Conservation (phyloP, 495 filamentous ascomycete species). For the Geoglossum glabrum region DNA sequence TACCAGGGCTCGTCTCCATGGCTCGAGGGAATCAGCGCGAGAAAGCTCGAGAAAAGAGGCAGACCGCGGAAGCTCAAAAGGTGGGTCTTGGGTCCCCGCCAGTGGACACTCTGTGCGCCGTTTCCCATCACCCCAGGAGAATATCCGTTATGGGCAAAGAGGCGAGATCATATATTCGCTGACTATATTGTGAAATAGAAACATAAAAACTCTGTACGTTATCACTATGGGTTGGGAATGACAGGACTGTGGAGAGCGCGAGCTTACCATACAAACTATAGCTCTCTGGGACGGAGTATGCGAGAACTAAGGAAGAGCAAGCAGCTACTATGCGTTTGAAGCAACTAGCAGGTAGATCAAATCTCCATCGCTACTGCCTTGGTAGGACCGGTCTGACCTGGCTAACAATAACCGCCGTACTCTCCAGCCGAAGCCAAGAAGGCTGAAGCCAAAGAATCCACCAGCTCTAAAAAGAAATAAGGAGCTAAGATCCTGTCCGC, state of each 20-base stretch:
- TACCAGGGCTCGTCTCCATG: slow-evolving; percentile 29
- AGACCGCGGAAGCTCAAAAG: slow-evolving; percentile 37
- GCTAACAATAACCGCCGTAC: background rate
- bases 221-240: background rate
- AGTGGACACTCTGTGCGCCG: slow-evolving; percentile 2
- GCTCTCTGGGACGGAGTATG: slow-evolving; percentile 46
- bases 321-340: slow-evolving; percentile 81
- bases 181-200: slow-evolving; percentile 49
- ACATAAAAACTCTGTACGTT: slow-evolving; percentile 28
- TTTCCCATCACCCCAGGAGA: slow-evolving; percentile 10
- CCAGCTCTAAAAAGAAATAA: slow-evolving; percentile 15
- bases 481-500: slow-evolving; percentile 11
- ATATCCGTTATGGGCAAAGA: background rate
- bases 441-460: slow-evolving; percentile 9
- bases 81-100: slow-evolving; percentile 21
- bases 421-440: slow-evolving; percentile 14
- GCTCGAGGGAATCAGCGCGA: slow-evolving; percentile 88
- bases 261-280: slow-evolving; percentile 5
- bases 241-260: too few species aligned
- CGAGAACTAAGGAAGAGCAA: slow-evolving; percentile 50
- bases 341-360: slow-evolving; percentile 52
- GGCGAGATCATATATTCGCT: background rate
- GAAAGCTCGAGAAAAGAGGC: slow-evolving; percentile 62
- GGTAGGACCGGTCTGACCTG: background rate
- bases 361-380: background rate